phyloP scores from a whole-genome alignment of 2,329 filamentous ascomycete genomes.

The Cryphonectria radicalis region DNA sequence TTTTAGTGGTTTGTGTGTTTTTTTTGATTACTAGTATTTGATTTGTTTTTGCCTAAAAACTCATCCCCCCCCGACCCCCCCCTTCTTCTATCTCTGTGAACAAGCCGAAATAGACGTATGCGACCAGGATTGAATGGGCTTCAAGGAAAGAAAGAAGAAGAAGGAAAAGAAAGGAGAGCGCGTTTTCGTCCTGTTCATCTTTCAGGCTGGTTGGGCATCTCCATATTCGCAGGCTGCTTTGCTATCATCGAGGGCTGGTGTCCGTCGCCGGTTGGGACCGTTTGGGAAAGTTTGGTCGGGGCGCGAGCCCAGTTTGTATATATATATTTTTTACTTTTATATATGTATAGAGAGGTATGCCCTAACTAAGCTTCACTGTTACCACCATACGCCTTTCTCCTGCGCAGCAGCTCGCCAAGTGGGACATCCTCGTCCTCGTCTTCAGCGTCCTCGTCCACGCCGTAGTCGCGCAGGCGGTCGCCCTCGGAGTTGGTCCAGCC shows the following conservation, averaged over 20 bases:
- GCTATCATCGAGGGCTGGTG: background rate
- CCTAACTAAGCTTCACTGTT: background rate
- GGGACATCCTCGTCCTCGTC: conserved; percentile 65
- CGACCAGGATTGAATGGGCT: background rate
- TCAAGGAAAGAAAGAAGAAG: background rate
- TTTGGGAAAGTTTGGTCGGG: conserved; percentile 20
- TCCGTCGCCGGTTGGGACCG: background rate
- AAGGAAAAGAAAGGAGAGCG: background rate
- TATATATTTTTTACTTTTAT: conserved; percentile 31
- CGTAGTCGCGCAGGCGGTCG: conserved; percentile 74
- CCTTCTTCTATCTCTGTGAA: background rate
- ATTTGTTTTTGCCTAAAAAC: no score
- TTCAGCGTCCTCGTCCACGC: conserved; percentile 73
- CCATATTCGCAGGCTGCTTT: background rate
- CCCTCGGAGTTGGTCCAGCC: conserved; percentile 78
- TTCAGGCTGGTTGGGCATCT: background rate
- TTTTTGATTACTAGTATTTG: no score
- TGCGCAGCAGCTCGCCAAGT: conserved; percentile 67
- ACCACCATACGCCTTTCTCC: conserved; percentile 48
- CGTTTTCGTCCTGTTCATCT: conserved; percentile 1
- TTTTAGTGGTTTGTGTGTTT: no score
- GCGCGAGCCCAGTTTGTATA: conserved; percentile 27
- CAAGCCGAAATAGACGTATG: conserved; percentile 17
- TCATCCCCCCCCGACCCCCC: no score
- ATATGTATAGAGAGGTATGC: conserved; percentile 1